phyloP scores from a whole-genome alignment of 1,139 yeast genomes.

The Yamadazyma membranifaciens region DNA sequence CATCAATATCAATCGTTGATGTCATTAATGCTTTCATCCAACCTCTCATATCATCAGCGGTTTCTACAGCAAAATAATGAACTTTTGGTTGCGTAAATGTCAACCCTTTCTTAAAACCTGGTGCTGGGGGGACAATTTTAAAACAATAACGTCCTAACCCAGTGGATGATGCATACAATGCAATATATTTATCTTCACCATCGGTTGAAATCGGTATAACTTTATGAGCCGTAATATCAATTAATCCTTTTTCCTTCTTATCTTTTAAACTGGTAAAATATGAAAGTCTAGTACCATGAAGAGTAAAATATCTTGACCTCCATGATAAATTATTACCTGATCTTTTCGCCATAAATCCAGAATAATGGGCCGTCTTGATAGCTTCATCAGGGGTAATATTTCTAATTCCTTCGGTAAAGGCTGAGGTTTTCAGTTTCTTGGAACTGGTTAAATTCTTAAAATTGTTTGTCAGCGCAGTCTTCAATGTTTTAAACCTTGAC shows the following conservation, averaged over 20 bases:
- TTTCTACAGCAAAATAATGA: conserved; percentile 93
- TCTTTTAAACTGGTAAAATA: conserved; percentile 83
- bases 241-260: conserved; percentile 82
- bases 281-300: conserved; percentile 90
- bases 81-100: conserved; percentile 96
- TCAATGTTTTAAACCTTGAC: conserved; percentile 38
- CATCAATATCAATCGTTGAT: conserved; percentile 95
- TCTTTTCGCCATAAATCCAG: conserved; percentile 96
- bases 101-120: conserved; percentile 92
- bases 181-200: conserved; percentile 70
- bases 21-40: conserved; percentile 97
- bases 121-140: conserved; percentile 94
- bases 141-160: conserved; percentile 93
- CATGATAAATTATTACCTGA: conserved; percentile 83
- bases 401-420: conserved; percentile 90
- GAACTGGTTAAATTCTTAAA: conserved; percentile 42
- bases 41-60: conserved; percentile 84
- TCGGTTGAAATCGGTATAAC: conserved; percentile 61
- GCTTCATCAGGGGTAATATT: conserved; percentile 76
- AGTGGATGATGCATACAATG: conserved; percentile 87
- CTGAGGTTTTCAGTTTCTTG: conserved; percentile 73
- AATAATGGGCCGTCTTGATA: conserved; percentile 66
- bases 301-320: conserved; percentile 85
- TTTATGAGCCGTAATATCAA: conserved; percentile 92
- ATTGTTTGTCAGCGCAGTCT: conserved; percentile 45